Evolutionary conservation across 331 rosid species (phyloP), one percentile per base, ranked within the genome.

Genomic region (Cydonia oblonga): DNA sequence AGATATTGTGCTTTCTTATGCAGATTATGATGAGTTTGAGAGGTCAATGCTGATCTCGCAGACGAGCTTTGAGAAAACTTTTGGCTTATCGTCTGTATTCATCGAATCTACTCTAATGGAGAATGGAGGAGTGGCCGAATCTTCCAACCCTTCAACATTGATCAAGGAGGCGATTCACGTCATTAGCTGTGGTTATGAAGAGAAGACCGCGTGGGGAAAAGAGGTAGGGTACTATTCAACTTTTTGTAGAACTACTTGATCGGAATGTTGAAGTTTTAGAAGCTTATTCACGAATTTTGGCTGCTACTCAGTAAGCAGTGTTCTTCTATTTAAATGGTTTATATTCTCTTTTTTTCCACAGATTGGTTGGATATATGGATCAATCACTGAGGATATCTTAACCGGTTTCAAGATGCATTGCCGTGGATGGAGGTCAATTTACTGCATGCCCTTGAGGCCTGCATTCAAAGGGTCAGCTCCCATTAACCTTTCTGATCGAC

Each of bases 311-410:
- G 35, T 32, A 32, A 32, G 9, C 9, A 32, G 35, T 24, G 29
- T 26, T 28, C 30, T 26, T 24, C 20, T 16, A 4, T 7, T 44
- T 14, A 26, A 20, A 20, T 49, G 63, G 40, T 11, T 67, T 62
- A 54, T 82, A 1, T 64, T 30, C 60, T 72, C 28, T 81, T 70
- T 32, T n/a, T 22, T 13, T 76, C 69, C 69, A 70, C 82, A 95
- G 99, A 89, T 95, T 82, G 99, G 99, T 64, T 95, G 99, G 99
- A 95, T 95, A 71, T 95, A 95, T 71, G 99, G 99, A 14, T 95
- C 99, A 26, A 91, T 95, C 66, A 95, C 99, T 5, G 99, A 95
- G 87, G 99, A 95, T 82, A 95, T 95, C 86, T 83, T 95, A 79
- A 86, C 99, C 1, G 99, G 99, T 54, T 95, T 95, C 87, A 95